Evolutionary conservation across 768 basidiomycete genomes (phyloP).

Genomic region (Suillus discolor): DNA sequence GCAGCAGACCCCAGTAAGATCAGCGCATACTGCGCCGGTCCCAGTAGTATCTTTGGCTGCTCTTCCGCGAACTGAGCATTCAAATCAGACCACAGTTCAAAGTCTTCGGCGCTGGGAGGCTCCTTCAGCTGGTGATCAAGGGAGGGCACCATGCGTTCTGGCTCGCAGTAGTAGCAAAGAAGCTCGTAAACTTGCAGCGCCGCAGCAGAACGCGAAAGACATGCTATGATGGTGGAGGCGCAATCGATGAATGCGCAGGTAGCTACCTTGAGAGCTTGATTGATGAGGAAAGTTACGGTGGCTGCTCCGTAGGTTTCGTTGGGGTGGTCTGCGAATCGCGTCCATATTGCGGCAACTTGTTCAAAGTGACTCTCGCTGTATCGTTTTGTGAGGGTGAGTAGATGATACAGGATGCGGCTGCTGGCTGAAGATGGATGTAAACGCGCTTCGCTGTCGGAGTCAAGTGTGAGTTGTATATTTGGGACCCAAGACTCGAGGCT

Average conservation of each 20-base stretch:
- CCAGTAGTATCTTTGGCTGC: constrained; percentile 68
- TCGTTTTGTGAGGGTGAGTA: constrained; percentile 80
- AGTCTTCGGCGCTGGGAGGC: constrained; percentile 61
- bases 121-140: constrained; percentile 70
- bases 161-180: constrained; percentile 83
- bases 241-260: constrained; percentile 77
- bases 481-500: constrained; percentile 85
- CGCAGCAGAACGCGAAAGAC: constrained; percentile 74
- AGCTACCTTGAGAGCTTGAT: constrained; percentile 85
- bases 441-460: constrained; percentile 50
- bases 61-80: constrained; percentile 71
- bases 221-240: constrained; percentile 81
- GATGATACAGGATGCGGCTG: constrained; percentile 69
- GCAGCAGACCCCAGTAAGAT: constrained; percentile 81
- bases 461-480: constrained; percentile 60
- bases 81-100: constrained; percentile 80
- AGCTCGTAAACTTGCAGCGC: constrained; percentile 80
- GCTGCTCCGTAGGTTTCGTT: constrained; percentile 77
- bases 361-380: constrained; percentile 76
- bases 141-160: constrained; percentile 78
- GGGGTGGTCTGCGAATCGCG: constrained; percentile 71
- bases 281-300: constrained; percentile 79
- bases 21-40: constrained; percentile 87
- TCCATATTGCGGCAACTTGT: constrained; percentile 81
- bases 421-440: constrained; percentile 46